Base-by-base conservation (phyloP, 352 stramenopile species). In the Blastocystis hominis region DNA sequence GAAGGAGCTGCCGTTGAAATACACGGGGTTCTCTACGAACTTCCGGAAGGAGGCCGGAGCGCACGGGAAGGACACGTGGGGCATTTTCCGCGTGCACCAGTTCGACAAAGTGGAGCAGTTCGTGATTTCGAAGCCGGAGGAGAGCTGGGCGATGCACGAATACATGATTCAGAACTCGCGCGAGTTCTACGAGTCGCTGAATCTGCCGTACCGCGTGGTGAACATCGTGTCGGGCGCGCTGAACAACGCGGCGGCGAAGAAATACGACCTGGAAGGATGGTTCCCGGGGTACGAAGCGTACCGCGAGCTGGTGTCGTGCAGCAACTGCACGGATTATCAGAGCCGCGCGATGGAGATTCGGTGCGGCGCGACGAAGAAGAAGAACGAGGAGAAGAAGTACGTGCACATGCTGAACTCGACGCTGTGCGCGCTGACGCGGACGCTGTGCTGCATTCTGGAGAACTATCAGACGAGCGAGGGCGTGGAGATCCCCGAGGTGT, bases 71-170 rank as follows among this genome's bases (percentile, higher is more conserved):
- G 97, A 99, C 91, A 98, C 97, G 89, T 98, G 96, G 92, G 97
- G 97, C 59, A 99, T 99, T 90, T 99, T 99, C 91, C 95, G 97
- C 56, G 97, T 99, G 5, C 97, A 99, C 92, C 97, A 99, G 92
- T 99, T 99, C 90, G 96, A 95, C 89, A 95, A 95, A 91, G 94
- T 96, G 46, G 93, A 96, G 90, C 93, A 96, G 89, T 96, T 96
- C 89, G 94, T 93, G 89, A 94, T 96, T 89, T 95, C 92, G 47
- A 93, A 95, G 78, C 93, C 93, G 36, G 93, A 90, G 15, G 62
- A 95, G 70, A 91, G 93, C 70, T 88, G 89, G 62, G 92, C 91
- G n/a, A 95, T 95, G 91, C 93, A 95, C 89, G 92, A 96, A 69
- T 93, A 95, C 89, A 96, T 96, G 93, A 89, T 95, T 88, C 91